Evolutionary conservation across 2,329 filamentous ascomycete genomes (phyloP).

Genomic region (Mycosphaerelloides madeirae): DNA sequence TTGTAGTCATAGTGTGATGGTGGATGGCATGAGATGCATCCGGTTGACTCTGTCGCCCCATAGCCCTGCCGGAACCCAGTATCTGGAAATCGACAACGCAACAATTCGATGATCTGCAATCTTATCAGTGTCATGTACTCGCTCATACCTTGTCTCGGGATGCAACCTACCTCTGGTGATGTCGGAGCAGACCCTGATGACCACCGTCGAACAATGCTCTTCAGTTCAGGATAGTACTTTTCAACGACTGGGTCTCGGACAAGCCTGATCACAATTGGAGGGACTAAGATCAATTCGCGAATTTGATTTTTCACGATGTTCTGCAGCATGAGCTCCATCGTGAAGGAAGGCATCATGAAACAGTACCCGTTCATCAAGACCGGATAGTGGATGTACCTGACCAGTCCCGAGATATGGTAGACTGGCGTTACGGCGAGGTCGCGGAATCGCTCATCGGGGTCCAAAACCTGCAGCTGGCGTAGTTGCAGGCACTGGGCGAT

Average conservation of each 20-base stretch:
- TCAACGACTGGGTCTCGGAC: slow-evolving; percentile 51
- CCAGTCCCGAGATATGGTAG: slow-evolving; percentile 59
- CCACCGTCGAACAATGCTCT: slow-evolving; percentile 46
- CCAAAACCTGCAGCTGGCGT: slow-evolving; percentile 41
- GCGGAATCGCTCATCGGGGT: slow-evolving; percentile 43
- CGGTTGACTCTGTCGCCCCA: slow-evolving; percentile 64
- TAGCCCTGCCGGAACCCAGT: slow-evolving; percentile 63
- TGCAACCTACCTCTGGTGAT: slow-evolving; percentile 37
- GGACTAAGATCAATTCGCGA: slow-evolving; percentile 53
- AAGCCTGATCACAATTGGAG: slow-evolving; percentile 57
- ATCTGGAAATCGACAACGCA: slow-evolving; percentile 53
- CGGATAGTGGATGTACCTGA: slow-evolving; percentile 59
- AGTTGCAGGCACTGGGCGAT: slow-evolving; percentile 59
- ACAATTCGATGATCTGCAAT: slow-evolving; percentile 46
- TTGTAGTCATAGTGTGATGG: slow-evolving; percentile 53
- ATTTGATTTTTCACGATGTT: slow-evolving; percentile 49
- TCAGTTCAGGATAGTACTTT: slow-evolving; percentile 52
- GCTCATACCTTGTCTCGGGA: too few species aligned
- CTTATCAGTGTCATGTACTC: too few species aligned
- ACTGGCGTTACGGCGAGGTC: slow-evolving; percentile 54
- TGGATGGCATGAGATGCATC: slow-evolving; percentile 59
- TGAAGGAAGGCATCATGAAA: slow-evolving; percentile 59
- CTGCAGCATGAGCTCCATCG: slow-evolving; percentile 52
- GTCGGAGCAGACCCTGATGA: slow-evolving; percentile 58
- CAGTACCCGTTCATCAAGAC: slow-evolving; percentile 58